phyloP scores from a whole-genome alignment of 1,139 yeast species.

The Scheffersomyces segobiensis region DNA sequence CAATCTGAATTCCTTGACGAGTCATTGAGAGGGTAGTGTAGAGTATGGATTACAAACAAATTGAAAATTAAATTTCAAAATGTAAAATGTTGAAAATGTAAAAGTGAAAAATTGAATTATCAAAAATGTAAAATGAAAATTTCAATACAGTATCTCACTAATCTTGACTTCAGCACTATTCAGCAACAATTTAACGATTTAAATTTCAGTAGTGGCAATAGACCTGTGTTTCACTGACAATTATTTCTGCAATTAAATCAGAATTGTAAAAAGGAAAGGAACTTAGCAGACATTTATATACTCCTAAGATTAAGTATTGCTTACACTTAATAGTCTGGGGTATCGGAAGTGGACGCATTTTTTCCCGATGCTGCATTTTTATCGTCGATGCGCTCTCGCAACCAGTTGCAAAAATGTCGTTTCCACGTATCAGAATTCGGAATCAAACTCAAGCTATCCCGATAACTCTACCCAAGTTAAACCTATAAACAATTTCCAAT shows the following conservation, averaged over 20 bases:
- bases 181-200: background rate
- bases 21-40: background rate
- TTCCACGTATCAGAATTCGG: background rate
- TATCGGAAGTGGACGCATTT: background rate
- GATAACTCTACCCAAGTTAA: background rate
- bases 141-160: background rate
- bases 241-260: too few relatives aligned
- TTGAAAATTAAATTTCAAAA: background rate
- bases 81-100: background rate
- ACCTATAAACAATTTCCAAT: background rate
- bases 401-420: background rate
- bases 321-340: background rate
- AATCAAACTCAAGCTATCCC: too few relatives aligned
- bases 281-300: background rate
- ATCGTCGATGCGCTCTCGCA: too few relatives aligned
- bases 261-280: background rate
- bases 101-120: background rate
- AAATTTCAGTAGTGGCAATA: background rate
- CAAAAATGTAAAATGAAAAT: background rate
- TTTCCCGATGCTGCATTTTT: background rate
- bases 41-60: background rate
- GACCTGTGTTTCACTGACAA: background rate
- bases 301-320: background rate
- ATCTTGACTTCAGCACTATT: background rate
- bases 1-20: constrained; percentile 15